Percentiles rank a stretch among this genome's conserved stretches.
These are phyloP conservation scores for Beauveria scarabaeidicola DNA, from an alignment of 2,329 filamentous ascomycete genomes.

Conservation along the genomic window DNA sequence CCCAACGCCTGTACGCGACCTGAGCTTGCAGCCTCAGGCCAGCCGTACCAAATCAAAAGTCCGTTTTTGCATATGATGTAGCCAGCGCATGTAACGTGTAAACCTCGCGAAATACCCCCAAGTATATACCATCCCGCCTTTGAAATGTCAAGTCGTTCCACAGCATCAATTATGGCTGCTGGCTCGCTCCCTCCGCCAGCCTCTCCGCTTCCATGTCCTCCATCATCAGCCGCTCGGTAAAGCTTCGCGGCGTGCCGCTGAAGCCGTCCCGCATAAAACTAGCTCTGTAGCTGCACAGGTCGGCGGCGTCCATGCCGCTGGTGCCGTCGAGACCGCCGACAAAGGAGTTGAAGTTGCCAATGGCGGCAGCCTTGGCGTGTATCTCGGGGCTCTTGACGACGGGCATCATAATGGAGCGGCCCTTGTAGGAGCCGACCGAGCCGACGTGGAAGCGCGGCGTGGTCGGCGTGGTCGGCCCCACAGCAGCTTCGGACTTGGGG, in stretches of 20 bases:
- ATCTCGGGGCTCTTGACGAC: constrained; percentile 41
- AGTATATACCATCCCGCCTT: neutral
- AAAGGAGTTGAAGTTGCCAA: constrained; percentile 42
- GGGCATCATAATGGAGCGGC: constrained; percentile 43
- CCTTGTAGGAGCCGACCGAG: constrained; percentile 46
- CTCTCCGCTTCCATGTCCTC: constrained; percentile 33
- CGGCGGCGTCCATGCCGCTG: constrained; percentile 38
- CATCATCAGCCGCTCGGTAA: constrained; percentile 41
- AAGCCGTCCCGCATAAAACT: constrained; percentile 32
- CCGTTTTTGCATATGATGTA: neutral
- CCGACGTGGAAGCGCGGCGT: constrained; percentile 28
- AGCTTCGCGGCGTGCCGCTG: constrained; percentile 36
- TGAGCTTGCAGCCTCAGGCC: neutral
- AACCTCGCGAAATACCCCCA: neutral
- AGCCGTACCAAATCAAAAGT: neutral
- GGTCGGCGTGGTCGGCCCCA: constrained; percentile 23
- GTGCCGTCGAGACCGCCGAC: constrained; percentile 46
- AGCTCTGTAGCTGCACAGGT: constrained; percentile 35
- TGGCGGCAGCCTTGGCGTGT: constrained; percentile 37
- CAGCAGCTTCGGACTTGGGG: constrained; percentile 19
- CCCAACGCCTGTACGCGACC: constrained; percentile 3
- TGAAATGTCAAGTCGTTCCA: neutral
- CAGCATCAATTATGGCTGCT: neutral
- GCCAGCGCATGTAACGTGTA: neutral
- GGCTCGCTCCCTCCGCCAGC: neutral